Evolutionary conservation across 352 stramenopile genomes (phyloP), one percentile per base, ranked within the genome.

Genomic region (Globisporangium sylvaticum): DNA sequence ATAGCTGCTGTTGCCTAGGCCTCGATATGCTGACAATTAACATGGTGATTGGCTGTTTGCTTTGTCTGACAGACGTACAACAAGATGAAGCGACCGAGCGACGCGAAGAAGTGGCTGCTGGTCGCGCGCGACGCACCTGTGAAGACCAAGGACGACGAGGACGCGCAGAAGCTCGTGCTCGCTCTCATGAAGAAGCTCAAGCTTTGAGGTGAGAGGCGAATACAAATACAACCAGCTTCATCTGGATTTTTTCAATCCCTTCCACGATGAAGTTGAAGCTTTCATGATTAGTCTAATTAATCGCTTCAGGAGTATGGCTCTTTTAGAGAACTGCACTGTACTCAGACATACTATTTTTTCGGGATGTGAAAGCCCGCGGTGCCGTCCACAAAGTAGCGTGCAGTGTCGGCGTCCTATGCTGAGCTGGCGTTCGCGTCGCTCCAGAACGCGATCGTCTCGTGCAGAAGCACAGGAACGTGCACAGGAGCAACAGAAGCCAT

Each of bases 321-420:
- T 44, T 6, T 20, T 44, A 44, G 37, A 44, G 20, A 18, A 44
- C 12, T 20, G 0, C 20, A 58, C 27, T n/a, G 24, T 25, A 34
- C 12, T 22, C 24, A n/a, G 10, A 15, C n/a, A n/a, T n/a, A n/a
- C n/a, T n/a, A n/a, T n/a, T n/a, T n/a, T n/a, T n/a, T n/a, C n/a
- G n/a, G n/a, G n/a, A n/a, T n/a, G n/a, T n/a, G n/a, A 32, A 91
- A 87, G 53, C 87, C 84, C 24, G 71, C 70, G 12, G 87, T 94
- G 61, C 84, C 87, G 62, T 94, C 87, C 48, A 94, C 87, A 64
- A 91, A 91, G 72, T 83, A 78, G 58, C 66, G 76, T 46, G 32
- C 32, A 29, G n/a, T 27, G 31, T 31, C n/a, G n/a, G n/a, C n/a
- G n/a, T n/a, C 20, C 15, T 50, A 7, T 8, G 4, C 8, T 53